Conservation (phyloP, 345 rosid genomes). For the Gossypioides kirkii region DNA sequence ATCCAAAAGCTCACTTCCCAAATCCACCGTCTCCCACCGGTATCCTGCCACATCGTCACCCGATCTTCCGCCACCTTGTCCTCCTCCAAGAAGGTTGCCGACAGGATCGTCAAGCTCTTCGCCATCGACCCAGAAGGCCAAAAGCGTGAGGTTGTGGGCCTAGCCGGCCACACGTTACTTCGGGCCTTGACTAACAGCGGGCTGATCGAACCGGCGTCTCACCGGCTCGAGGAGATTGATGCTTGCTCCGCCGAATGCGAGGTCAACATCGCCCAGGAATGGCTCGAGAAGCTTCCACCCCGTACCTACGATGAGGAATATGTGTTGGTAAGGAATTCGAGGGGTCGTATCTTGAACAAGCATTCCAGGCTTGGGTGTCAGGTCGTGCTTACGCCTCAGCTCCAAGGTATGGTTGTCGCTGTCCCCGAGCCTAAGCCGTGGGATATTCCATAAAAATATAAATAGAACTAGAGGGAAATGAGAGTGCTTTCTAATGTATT, state of each 20-base stretch:
- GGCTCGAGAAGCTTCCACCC: slow-evolving; percentile 84
- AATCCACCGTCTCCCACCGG: slow-evolving; percentile 34
- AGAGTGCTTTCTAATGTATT: slow-evolving; percentile 3
- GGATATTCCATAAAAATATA: slow-evolving; percentile 69
- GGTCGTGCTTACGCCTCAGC: slow-evolving; percentile 65
- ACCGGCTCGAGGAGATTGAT: slow-evolving; percentile 88
- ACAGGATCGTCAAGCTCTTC: slow-evolving; percentile 79
- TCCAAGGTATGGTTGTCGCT: slow-evolving; percentile 98
- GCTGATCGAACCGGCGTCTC: slow-evolving; percentile 88
- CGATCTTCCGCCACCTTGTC: slow-evolving; percentile 41
- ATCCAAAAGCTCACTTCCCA: background rate
- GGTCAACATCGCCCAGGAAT: slow-evolving; percentile 94
- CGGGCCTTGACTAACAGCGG: slow-evolving; percentile 65
- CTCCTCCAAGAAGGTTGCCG: slow-evolving; percentile 67
- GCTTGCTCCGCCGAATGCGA: slow-evolving; percentile 99
- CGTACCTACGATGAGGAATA: slow-evolving; percentile 95
- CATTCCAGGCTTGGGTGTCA: slow-evolving; percentile 92
- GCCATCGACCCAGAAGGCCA: slow-evolving; percentile 75
- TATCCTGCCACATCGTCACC: slow-evolving; percentile 49
- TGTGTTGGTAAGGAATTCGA: slow-evolving; percentile 69
- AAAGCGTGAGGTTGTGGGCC: slow-evolving; percentile 72
- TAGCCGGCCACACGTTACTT: slow-evolving; percentile 80
- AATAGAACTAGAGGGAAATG: background rate
- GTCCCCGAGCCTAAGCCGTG: slow-evolving; percentile 97
- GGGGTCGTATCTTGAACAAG: slow-evolving; percentile 80